A percentile compares a stretch with the other conserved stretches of the same genome.
Evolutionary conservation across 1,284 basidiomycete species (phyloP).

Genomic region (Trichosporon ovoides): DNA sequence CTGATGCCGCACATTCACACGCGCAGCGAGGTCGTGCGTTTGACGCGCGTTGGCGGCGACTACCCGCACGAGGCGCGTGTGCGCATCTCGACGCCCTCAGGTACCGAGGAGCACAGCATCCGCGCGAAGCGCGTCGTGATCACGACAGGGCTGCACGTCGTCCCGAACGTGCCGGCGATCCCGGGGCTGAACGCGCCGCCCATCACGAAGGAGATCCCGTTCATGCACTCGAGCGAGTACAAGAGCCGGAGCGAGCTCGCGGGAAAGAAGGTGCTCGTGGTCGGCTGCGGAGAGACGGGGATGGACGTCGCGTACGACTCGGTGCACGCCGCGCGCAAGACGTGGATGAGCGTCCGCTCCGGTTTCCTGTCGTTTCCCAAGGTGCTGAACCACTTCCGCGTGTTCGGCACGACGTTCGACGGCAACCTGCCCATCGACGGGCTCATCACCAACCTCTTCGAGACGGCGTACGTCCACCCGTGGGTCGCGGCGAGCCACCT

Average conservation of each 20-base stretch:
- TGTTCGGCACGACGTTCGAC: constrained; percentile 55
- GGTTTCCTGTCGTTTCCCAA: constrained; percentile 61
- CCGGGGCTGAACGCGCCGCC: constrained; percentile 50
- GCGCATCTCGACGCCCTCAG: background rate
- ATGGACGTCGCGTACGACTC: constrained; percentile 59
- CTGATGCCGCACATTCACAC: background rate
- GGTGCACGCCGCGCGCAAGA: constrained; percentile 54
- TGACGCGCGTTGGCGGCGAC: background rate
- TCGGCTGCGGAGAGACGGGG: constrained; percentile 62
- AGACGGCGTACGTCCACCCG: constrained; percentile 50
- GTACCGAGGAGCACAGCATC: background rate
- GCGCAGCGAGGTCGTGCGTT: background rate
- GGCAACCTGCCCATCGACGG: constrained; percentile 58
- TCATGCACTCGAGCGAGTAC: constrained; percentile 57
- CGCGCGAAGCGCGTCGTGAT: constrained; percentile 5
- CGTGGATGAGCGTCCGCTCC: constrained; percentile 56
- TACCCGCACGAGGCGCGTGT: background rate
- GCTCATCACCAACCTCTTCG: constrained; percentile 43
- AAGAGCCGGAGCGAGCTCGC: constrained; percentile 53
- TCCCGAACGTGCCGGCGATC: constrained; percentile 53
- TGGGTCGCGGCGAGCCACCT: constrained; percentile 58
- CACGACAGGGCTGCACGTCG: constrained; percentile 48
- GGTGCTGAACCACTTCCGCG: constrained; percentile 59
- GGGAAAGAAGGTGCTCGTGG: constrained; percentile 56
- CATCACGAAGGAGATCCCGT: constrained; percentile 37